Base-by-base conservation (phyloP, 2,329 filamentous ascomycete genomes). In the Cladosporium cucumerinum region DNA sequence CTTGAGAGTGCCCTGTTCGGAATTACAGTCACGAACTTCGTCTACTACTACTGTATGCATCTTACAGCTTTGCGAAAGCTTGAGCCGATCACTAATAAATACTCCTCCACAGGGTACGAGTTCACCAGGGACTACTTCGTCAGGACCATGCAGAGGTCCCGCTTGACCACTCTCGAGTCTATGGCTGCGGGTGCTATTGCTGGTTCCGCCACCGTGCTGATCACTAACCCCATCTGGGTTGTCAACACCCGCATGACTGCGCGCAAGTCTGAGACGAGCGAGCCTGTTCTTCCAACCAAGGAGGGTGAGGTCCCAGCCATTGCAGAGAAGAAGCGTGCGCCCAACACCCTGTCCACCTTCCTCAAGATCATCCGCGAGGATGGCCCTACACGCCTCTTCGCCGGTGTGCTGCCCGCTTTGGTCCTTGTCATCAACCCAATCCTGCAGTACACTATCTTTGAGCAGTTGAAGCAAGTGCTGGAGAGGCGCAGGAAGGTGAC, bases 161-260 rank as follows among this genome's bases (percentile, higher is more conserved):
- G 93, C 77, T 89, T 99, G 76, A 95, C 92, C 21, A 96, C 95
- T 0, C 78, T 94, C 71, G 94, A 99, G 82, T 90, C 89, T 70
- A 99, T 99, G 90, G 89, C 96, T 66, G 94, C 95, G 3, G 95
- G 95, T 70, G 95, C 95, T 65, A 85, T 99, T 72, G 95, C 95
- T 48, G 95, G 95, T 14, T 93, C 89, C 70, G 94, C 94, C 14
- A 99, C 95, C 21, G 95, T 99, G 70, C 84, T 99, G 74, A 85
- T 97, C 74, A 99, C 95, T 67, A 99, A 99, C 82, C 95, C 95
- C 55, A 99, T 99, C 80, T 99, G 95, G 95, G 95, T 99, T 60
- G 84, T 99, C 78, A 99, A 99, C 84, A 99, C 95, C 63, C 90
- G 95, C 75, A 96, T 99, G 90, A 99, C 95, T 25, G 94, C 95